Evolutionary conservation across 164 flowering plant genomes (phyloP), one percentile per base, ranked within the genome.

Genomic region (Cinnamomum micranthum): DNA sequence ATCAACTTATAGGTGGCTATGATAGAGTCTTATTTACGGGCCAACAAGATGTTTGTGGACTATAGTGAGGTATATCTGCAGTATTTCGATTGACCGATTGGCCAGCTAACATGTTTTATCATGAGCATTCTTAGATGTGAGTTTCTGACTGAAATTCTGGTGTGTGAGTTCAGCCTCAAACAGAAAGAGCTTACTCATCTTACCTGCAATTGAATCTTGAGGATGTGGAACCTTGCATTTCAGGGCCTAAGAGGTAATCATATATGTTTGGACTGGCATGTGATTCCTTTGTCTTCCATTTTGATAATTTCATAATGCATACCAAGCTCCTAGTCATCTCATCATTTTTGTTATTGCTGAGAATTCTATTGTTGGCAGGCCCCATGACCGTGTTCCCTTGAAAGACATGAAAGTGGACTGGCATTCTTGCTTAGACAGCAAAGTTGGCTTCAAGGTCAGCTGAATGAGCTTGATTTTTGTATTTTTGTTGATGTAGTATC

Each of bases 321-420:
- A 69, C 25, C 71, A 69, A 4, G 47, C 11, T n/a, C 59, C 35
- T 59, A 7, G 47, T 15, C 4, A 14, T 41, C 22, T 59, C 35
- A 59, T 75, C 23, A 17, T 72, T 4, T 13, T 41, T 69, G 31
- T 11, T 1, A 51, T 47, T 51, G 22, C 5, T 73, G 73, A 76
- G 12, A 69, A 41, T 15, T 11, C 31, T 78, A 23, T 52, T 41
- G 24, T 41, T 81, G 67, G 28, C 82, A 94, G 98, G 81, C 97
- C 98, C 59, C 97, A 94, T 80, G 98, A 94, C 67, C 94, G 97
- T 50, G 97, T 94, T 76, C 80, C 90, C 71, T 76, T 94, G 78
- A 94, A 86, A 81, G 96, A 94, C 58, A 92, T 94, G 98, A 94
- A 94, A 80, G 84, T 77, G 63, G 98, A 94, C 76, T 94, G 98